A percentile compares a stretch with the other conserved stretches of the same genome.
phyloP scores from a whole-genome alignment of 371 early-diverging fungal genomes.

The Circinella umbellata region DNA sequence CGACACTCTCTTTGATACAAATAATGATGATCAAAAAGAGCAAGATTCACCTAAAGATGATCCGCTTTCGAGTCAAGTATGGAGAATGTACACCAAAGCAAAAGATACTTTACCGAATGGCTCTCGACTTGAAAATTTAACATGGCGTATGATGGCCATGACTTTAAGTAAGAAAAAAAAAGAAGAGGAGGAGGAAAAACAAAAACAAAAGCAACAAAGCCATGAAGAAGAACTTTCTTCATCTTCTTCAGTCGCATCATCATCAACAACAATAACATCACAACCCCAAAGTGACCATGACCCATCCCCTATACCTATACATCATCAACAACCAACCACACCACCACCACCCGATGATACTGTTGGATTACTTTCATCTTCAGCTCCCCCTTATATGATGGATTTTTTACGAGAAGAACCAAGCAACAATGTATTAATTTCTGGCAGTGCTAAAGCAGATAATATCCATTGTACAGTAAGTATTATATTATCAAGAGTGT shows the following conservation, averaged over 20 bases:
- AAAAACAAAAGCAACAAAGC: not conserved
- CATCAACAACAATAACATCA: no score
- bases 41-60: conserved; percentile 30
- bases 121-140: conserved; percentile 61
- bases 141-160: conserved; percentile 70
- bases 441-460: conserved; percentile 17
- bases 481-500: not conserved
- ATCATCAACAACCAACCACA: not conserved
- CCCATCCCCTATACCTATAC: not conserved
- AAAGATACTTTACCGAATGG: conserved; percentile 61
- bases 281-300: not conserved
- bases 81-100: conserved; percentile 66
- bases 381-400: conserved; percentile 41
- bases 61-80: conserved; percentile 55
- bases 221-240: not conserved
- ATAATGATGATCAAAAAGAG: not conserved
- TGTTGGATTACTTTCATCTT: conserved; percentile 32
- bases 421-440: conserved; percentile 14
- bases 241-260: no score
- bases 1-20: conserved; percentile 17
- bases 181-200: conserved; percentile 2
- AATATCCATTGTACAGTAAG: conserved; percentile 16
- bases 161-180: conserved; percentile 39
- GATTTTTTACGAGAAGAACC: conserved; percentile 24
- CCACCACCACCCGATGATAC: conserved; percentile 41